Percentiles rank a stretch among this genome's conserved stretches.
These are phyloP conservation scores for Dalbergia oliveri DNA, from an alignment of 306 rosid species.

Conservation along the genomic window DNA sequence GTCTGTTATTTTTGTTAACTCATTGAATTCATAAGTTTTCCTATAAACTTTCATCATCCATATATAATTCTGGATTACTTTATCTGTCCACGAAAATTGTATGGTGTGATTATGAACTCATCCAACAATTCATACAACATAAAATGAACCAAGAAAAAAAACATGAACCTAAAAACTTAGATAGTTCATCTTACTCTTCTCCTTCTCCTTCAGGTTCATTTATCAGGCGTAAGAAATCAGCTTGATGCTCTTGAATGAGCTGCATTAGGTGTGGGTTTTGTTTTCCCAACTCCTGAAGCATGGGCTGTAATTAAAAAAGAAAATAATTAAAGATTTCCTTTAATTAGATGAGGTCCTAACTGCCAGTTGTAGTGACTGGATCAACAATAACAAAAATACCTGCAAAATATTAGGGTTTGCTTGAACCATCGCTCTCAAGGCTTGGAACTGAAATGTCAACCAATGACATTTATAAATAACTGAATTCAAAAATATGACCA, in stretches of 20 bases:
- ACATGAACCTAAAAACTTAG: slow-evolving; percentile 3
- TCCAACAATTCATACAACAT: background rate
- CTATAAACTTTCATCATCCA: slow-evolving; percentile 26
- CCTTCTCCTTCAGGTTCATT: slow-evolving; percentile 89
- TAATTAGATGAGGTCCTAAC: slow-evolving; percentile 16
- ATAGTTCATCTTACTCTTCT: slow-evolving; percentile 65
- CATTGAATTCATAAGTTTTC: background rate
- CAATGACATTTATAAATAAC: background rate
- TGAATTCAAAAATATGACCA: background rate
- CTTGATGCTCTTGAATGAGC: slow-evolving; percentile 76
- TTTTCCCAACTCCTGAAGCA: slow-evolving; percentile 88
- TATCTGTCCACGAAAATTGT: background rate
- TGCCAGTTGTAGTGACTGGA: slow-evolving; percentile 1
- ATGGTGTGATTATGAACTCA: background rate
- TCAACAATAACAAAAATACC: slow-evolving; percentile 57
- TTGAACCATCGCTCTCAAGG: slow-evolving; percentile 80
- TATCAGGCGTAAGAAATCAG: slow-evolving; percentile 78
- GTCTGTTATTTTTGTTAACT: no score
- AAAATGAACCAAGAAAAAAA: background rate
- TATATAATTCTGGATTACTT: slow-evolving; percentile 20
- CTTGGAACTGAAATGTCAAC: slow-evolving; percentile 65
- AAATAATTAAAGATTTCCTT: slow-evolving; percentile 16
- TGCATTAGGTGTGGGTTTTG: slow-evolving; percentile 84
- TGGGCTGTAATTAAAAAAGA: slow-evolving; percentile 64
- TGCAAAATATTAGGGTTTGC: slow-evolving; percentile 87